Conservation (phyloP, 139 green algal genomes). For the Micromonas pusilla region DNA sequence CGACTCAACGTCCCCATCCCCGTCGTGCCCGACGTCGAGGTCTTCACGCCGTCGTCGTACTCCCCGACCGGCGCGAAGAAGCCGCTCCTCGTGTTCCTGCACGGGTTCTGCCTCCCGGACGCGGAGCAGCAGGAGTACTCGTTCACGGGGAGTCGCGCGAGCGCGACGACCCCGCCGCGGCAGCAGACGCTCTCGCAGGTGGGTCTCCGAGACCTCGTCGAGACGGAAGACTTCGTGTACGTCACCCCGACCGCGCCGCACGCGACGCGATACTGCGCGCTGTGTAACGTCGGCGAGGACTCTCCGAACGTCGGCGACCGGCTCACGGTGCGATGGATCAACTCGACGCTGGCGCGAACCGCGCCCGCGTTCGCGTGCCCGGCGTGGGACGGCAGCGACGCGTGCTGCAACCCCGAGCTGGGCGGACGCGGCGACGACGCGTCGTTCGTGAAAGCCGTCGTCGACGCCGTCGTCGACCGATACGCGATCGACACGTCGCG, state of each 20-base stretch:
- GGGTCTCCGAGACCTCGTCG: neutral
- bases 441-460: neutral
- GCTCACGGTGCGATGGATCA: neutral
- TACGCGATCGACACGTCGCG: neutral
- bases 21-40: neutral
- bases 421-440: neutral
- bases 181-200: conserved; percentile 1
- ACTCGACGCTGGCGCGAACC: neutral
- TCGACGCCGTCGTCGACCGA: neutral
- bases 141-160: neutral
- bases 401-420: neutral
- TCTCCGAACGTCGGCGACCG: neutral
- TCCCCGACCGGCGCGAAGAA: neutral
- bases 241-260: neutral
- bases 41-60: neutral
- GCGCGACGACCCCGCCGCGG: neutral
- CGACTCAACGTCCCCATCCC: neutral
- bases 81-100: conserved; percentile 9
- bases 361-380: neutral
- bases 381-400: conserved; percentile 13
- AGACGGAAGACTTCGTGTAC: conserved; percentile 2
- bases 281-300: neutral
- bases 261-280: neutral
- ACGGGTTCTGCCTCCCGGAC: conserved; percentile 20
- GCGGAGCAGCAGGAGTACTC: neutral